Conservation (phyloP, 2,329 filamentous ascomycete genomes). For the Aspergillus arachidicola region DNA sequence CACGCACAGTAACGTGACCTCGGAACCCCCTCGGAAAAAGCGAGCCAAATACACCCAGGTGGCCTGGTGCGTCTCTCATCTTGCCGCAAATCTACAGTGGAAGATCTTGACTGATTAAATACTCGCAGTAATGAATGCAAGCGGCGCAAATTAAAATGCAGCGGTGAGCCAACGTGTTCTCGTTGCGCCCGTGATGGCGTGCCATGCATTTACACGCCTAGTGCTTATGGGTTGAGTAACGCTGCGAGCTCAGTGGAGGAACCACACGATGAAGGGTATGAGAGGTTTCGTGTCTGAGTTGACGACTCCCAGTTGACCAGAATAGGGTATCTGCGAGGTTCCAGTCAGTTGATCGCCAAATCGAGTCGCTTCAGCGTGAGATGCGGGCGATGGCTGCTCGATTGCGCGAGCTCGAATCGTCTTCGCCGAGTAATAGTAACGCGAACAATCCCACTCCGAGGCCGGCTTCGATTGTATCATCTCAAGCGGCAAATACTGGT, state of each 20-base stretch:
- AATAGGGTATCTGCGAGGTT: conserved; percentile 24
- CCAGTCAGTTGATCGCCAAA: conserved; percentile 29
- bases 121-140: conserved; percentile 68
- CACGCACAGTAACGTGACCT: conserved; percentile 2
- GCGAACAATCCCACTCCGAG: conserved; percentile 6
- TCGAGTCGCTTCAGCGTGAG: conserved; percentile 32
- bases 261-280: conserved; percentile 24
- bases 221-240: conserved; percentile 48
- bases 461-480: conserved; percentile 14
- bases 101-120: neutral
- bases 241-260: conserved; percentile 2
- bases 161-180: conserved; percentile 68
- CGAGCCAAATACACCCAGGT: conserved; percentile 41
- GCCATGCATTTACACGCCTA: conserved; percentile 66
- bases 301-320: neutral
- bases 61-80: conserved; percentile 31
- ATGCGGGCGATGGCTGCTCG: conserved; percentile 34
- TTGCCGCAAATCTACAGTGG: neutral
- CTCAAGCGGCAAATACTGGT: conserved; percentile 16
- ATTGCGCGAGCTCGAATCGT: conserved; percentile 30
- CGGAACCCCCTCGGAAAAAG: conserved; percentile 26
- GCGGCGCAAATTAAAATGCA: conserved; percentile 74
- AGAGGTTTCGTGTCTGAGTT: neutral
- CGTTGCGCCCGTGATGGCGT: conserved; percentile 65
- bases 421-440: conserved; percentile 15